Conservation (phyloP, 2,329 filamentous ascomycete genomes). For the Dactylellina parvicollis region DNA sequence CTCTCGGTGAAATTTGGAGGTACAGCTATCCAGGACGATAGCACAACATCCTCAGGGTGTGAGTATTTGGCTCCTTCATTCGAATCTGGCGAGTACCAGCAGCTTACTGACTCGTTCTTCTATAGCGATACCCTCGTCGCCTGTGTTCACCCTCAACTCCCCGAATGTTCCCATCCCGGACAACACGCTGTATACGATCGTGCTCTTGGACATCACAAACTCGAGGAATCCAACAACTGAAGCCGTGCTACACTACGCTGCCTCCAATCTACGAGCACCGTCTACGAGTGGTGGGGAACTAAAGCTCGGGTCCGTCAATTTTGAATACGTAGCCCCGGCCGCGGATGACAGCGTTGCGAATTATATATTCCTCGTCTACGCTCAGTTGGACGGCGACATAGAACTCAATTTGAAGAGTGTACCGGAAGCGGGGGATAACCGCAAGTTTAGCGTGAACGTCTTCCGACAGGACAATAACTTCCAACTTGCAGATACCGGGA, state of each 20-base stretch:
- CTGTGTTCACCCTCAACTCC: constrained; percentile 38
- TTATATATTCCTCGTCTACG: constrained; percentile 36
- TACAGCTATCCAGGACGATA: constrained; percentile 27
- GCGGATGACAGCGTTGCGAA: background rate
- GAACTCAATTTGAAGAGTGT: constrained; percentile 35
- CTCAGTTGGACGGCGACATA: constrained; percentile 29
- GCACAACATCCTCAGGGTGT: constrained; percentile 33
- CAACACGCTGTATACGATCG: constrained; percentile 48
- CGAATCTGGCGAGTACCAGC: background rate
- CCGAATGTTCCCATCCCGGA: constrained; percentile 20
- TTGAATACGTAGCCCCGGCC: constrained; percentile 26
- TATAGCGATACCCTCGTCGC: constrained; percentile 35
- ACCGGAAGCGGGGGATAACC: constrained; percentile 20
- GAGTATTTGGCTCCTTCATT: constrained; percentile 15
- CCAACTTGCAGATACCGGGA: constrained; percentile 39
- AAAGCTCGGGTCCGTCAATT: constrained; percentile 31
- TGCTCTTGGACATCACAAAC: constrained; percentile 45
- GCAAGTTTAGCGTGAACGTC: constrained; percentile 32
- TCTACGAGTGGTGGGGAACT: constrained; percentile 19
- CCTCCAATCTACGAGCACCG: constrained; percentile 32
- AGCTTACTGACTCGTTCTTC: constrained; percentile 8
- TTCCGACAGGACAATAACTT: constrained; percentile 43
- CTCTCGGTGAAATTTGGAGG: constrained; percentile 39
- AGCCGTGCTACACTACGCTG: constrained; percentile 37
- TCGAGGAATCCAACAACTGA: constrained; percentile 34